Conservation (phyloP, 2,329 filamentous ascomycete species). For the Colletotrichum simmondsii region DNA sequence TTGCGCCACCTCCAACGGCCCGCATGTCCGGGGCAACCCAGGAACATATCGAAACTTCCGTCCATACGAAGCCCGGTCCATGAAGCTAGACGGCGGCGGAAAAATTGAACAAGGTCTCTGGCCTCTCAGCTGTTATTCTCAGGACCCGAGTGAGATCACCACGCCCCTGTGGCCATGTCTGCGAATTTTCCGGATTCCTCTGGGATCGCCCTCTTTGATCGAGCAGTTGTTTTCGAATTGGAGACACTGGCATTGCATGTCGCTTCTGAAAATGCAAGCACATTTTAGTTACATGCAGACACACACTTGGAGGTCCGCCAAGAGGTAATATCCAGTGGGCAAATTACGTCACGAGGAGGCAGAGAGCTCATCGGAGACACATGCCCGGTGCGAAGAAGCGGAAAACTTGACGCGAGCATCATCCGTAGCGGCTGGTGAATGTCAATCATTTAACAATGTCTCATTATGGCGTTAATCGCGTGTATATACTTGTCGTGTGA, state of each 20-base stretch:
- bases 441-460: not conserved
- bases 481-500: not conserved
- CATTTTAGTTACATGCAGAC: not conserved
- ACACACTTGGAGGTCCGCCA: not conserved
- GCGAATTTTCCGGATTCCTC: not conserved
- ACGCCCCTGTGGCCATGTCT: fast-evolving
- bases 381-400: not conserved
- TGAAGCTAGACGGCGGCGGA: not conserved
- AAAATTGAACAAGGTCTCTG: not conserved
- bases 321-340: not conserved
- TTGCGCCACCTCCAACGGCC: constrained; percentile 22
- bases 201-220: not conserved
- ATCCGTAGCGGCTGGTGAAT: not conserved
- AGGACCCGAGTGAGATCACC: too few relatives aligned
- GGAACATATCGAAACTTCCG: constrained; percentile 3
- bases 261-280: too few relatives aligned
- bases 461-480: not conserved
- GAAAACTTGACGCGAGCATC: not conserved
- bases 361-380: too few relatives aligned
- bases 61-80: constrained; percentile 5
- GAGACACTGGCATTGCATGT: too few relatives aligned
- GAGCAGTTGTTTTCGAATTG: too few relatives aligned
- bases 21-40: constrained; percentile 3
- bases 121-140: not conserved
- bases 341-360: not conserved